Evolutionary conservation across 257 asterid genomes (phyloP).

Genomic region (Salvia splendens): DNA sequence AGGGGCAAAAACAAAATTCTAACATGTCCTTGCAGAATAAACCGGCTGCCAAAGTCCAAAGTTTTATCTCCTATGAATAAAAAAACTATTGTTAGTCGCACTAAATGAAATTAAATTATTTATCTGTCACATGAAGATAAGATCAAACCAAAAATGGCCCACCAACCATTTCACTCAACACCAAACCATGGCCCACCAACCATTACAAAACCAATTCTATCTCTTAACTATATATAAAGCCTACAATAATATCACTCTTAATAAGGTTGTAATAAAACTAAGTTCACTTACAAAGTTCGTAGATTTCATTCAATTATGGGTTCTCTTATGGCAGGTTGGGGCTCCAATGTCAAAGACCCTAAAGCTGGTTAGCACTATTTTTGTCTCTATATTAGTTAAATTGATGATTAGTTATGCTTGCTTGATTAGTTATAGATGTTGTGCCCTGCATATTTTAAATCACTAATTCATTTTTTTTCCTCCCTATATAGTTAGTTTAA

Average conservation of each 20-base stretch:
- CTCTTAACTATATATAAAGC: background rate
- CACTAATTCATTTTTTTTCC: background rate
- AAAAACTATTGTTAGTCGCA: background rate
- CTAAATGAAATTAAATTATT: background rate
- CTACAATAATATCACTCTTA: background rate
- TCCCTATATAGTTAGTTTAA: conserved; percentile 39
- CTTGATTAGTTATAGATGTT: too few species aligned
- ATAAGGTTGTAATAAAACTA: background rate
- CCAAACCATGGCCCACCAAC: conserved; percentile 30
- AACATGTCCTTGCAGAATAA: background rate
- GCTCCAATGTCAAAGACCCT: conserved; percentile 52
- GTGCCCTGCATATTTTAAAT: background rate
- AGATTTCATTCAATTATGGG: conserved; percentile 50
- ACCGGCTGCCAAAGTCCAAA: conserved; percentile 29
- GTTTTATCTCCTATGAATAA: conserved; percentile 10
- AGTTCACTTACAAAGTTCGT: background rate
- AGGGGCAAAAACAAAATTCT: conserved; percentile 15
- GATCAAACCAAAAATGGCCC: conserved; percentile 25
- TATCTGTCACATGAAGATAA: conserved; percentile 31
- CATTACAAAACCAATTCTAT: conserved; percentile 5
- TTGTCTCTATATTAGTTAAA: background rate
- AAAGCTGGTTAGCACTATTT: conserved; percentile 49
- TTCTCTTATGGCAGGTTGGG: conserved; percentile 98
- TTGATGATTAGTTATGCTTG: background rate
- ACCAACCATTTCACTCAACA: too few species aligned